Conservation (phyloP, 108 stramenopile species). For the Licmophora abbreviata region DNA sequence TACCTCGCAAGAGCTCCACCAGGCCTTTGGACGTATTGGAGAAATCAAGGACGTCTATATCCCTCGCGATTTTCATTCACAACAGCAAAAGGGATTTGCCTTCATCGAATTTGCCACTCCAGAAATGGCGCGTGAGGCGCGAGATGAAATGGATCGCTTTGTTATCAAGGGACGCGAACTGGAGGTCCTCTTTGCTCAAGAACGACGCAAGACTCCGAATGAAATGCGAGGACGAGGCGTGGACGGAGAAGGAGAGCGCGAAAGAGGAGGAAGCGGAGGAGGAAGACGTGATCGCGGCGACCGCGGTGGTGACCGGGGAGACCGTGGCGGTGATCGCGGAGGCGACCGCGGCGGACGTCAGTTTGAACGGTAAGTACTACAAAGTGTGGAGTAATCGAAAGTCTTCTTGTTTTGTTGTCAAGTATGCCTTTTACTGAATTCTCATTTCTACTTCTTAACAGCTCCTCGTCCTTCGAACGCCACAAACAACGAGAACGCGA, state of each 20-base stretch:
- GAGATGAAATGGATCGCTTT: slow-evolving; percentile 86
- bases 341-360: slow-evolving; percentile 5
- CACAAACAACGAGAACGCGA: slow-evolving; percentile 63
- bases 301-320: slow-evolving; percentile 21
- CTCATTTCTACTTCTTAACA: slow-evolving; percentile 7
- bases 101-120: slow-evolving; percentile 83
- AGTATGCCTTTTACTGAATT: background rate
- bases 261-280: slow-evolving; percentile 4
- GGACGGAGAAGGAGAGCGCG: slow-evolving; percentile 11
- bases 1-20: slow-evolving; percentile 56
- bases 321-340: slow-evolving; percentile 10
- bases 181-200: slow-evolving; percentile 87
- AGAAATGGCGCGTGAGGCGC: slow-evolving; percentile 70
- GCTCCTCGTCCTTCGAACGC: slow-evolving; percentile 76
- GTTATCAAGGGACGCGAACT: slow-evolving; percentile 74
- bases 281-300: slow-evolving; percentile 12
- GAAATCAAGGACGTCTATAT: slow-evolving; percentile 86
- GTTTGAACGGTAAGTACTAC: slow-evolving; percentile 27
- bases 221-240: slow-evolving; percentile 75
- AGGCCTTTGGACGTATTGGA: slow-evolving; percentile 78
- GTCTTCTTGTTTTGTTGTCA: background rate
- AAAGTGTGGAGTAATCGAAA: background rate
- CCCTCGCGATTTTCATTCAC: slow-evolving; percentile 78
- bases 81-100: slow-evolving; percentile 83
- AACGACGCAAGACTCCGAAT: slow-evolving; percentile 79